These are phyloP conservation scores for Lathyrus oleraceus DNA, from an alignment of 306 rosid species.

Conservation along the genomic window DNA sequence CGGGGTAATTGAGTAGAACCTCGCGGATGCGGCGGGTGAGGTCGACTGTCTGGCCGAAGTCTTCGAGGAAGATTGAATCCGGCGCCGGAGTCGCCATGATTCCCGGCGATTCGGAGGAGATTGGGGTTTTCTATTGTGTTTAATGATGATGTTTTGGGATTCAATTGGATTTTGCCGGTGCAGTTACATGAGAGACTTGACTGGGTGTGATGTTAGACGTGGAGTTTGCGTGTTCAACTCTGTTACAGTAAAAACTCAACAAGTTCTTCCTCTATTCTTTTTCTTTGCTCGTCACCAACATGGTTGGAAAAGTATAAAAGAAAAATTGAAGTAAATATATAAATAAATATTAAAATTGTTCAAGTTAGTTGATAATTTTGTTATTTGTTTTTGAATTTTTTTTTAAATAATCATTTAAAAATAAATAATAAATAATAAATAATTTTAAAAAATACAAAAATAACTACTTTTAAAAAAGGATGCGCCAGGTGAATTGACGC, in stretches of 20 bases:
- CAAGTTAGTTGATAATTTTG: too few relatives aligned
- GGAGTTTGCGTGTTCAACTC: conserved; percentile 2
- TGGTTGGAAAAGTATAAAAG: neutral
- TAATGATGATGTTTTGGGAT: neutral
- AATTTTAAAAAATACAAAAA: too few relatives aligned
- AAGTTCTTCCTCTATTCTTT: neutral
- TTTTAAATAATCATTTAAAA: too few relatives aligned
- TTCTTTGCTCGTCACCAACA: neutral
- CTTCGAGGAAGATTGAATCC: conserved; percentile 78
- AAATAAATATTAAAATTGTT: too few relatives aligned
- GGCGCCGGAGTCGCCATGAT: conserved; percentile 51
- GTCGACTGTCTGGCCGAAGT: conserved; percentile 96
- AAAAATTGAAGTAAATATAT: too few relatives aligned
- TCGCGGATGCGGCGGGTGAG: conserved; percentile 95
- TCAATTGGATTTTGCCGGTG: neutral
- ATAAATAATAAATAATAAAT: too few relatives aligned
- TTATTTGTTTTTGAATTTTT: too few relatives aligned
- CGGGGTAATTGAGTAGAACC: conserved; percentile 92
- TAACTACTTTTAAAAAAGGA: too few relatives aligned
- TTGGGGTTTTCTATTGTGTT: conserved; percentile 12
- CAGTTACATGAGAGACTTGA: neutral
- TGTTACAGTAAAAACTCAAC: neutral
- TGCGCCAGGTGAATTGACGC: too few relatives aligned
- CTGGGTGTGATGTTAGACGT: neutral
- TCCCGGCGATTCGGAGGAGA: conserved; percentile 13